Base-by-base conservation (phyloP, 163 green algal species). In the Volvox carteri region DNA sequence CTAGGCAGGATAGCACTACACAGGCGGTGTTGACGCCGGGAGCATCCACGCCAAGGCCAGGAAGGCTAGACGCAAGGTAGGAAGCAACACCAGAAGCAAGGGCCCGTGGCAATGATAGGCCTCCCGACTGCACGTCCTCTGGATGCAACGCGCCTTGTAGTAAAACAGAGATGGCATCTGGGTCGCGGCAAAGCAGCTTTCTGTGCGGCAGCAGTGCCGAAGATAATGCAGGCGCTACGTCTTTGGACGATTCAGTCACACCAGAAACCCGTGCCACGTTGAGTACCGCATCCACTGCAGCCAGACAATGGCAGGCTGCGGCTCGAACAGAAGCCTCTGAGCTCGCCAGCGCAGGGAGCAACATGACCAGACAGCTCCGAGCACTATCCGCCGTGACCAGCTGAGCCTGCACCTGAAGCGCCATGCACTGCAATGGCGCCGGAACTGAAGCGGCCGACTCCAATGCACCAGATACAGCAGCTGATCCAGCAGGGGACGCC, bases 221-320 rank as follows among this genome's bases (percentile, higher is more conserved):
- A 1, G 80, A 70, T 0, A 91, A 58, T 35, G 85, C 76, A 0
- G 65, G 65, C 16, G 90, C 75, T 0, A 68, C 75, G n/a, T 35
- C 44, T 5, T 46, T 37, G 14, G 78, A 56, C 0, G 19, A 11
- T 9, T 23, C 23, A 23, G 60, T 9, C 18, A 4, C 60, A 19
- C 65, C 42, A 18, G 41, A 23, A 67, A 30, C 50, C 44, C 58
- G 52, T 85, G 73, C 28, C 11, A 28, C 30, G 4, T 30, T 39
- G 2, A 50, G 78, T 37, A 92, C 39, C 11, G 70, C 48, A 12
- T 76, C 56, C 48, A 93, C 84, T 1, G 75, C 78, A 23, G 58
- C 70, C 42, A 95, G 54, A 87, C 87, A 94, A 78, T 58, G 39
- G 44, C 52, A 84, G 25, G 77, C 65, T 21, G 81, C 87, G 16